These are phyloP conservation scores for Neofusicoccum laricinum DNA, from an alignment of 2,329 filamentous ascomycete genomes.

Conservation along the genomic window DNA sequence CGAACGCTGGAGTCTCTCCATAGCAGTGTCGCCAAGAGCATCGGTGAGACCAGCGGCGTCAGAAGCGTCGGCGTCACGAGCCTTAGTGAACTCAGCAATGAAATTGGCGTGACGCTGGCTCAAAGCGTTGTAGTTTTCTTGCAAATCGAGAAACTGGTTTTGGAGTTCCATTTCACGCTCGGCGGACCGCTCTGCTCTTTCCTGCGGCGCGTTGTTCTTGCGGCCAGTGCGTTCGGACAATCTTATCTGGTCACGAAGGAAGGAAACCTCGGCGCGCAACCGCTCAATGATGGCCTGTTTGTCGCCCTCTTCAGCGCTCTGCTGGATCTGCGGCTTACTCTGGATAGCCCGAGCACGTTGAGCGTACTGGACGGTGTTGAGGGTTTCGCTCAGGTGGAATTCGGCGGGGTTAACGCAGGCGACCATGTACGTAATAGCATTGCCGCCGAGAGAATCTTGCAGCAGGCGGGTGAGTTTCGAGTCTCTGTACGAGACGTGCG, in stretches of 20 bases:
- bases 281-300: constrained; percentile 92
- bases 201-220: constrained; percentile 56
- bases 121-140: constrained; percentile 91
- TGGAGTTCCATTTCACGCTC: constrained; percentile 88
- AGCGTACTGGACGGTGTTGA: constrained; percentile 95
- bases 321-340: constrained; percentile 94
- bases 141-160: constrained; percentile 85
- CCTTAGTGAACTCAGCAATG: constrained; percentile 88
- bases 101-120: constrained; percentile 93
- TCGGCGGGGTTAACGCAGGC: constrained; percentile 95
- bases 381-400: constrained; percentile 94
- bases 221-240: constrained; percentile 69
- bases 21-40: constrained; percentile 70
- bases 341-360: constrained; percentile 95
- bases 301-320: constrained; percentile 82
- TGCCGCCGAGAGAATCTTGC: constrained; percentile 94
- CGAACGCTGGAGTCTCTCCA: constrained; percentile 87
- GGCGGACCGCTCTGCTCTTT: constrained; percentile 73
- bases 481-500: constrained; percentile 95
- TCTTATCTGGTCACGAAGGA: constrained; percentile 89
- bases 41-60: constrained; percentile 58
- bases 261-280: constrained; percentile 88
- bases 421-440: constrained; percentile 99
- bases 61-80: constrained; percentile 61
- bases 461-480: constrained; percentile 93